phyloP scores from a whole-genome alignment of 2,329 filamentous ascomycete species.

The Phyllosticta citriasiana region DNA sequence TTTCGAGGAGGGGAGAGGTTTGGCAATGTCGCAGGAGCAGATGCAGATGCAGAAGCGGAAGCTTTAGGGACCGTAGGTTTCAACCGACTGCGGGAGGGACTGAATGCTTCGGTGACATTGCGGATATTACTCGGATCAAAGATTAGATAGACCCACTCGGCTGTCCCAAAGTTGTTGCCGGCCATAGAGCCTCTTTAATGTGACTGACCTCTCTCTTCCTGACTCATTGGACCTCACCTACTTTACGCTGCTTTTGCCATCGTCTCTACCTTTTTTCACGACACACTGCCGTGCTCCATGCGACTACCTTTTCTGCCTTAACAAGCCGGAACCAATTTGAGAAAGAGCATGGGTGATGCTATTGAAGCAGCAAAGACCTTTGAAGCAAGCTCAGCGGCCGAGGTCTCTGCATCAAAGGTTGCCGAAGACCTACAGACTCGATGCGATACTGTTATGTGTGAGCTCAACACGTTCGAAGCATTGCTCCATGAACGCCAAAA shows the following conservation, averaged over 20 bases:
- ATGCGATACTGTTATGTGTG: conserved; percentile 2
- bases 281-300: neutral
- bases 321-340: neutral
- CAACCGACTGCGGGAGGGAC: too few relatives aligned
- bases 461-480: neutral
- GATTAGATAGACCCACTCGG: too few relatives aligned
- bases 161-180: too few relatives aligned
- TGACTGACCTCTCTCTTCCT: too few relatives aligned
- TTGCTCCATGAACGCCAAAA: neutral
- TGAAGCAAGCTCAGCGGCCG: neutral
- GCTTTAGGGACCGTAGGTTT: too few relatives aligned
- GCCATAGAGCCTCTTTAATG: too few relatives aligned
- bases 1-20: neutral
- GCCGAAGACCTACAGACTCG: conserved; percentile 4
- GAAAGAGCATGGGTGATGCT: neutral
- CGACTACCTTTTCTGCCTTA: neutral
- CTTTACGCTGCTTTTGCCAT: too few relatives aligned
- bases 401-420: neutral
- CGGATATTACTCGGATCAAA: too few relatives aligned
- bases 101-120: too few relatives aligned
- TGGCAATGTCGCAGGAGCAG: neutral
- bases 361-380: neutral
- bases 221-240: too few relatives aligned
- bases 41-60: neutral
- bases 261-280: too few relatives aligned